Conservation (phyloP, 2,329 filamentous ascomycete species). For the Teratosphaeria zuluensis region DNA sequence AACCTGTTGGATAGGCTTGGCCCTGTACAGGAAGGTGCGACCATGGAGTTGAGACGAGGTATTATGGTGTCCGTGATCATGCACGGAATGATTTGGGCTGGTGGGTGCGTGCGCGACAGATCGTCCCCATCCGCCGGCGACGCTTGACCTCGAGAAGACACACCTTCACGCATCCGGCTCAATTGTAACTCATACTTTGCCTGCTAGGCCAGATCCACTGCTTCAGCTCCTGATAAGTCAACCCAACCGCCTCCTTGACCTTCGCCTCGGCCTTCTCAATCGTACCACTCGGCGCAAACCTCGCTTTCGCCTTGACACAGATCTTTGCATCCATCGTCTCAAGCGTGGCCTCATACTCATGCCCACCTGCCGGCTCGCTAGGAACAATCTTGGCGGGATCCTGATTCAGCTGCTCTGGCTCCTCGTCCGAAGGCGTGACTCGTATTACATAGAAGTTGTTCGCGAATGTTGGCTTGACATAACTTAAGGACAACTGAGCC, state of each 20-base stretch:
- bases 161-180: too few relatives aligned
- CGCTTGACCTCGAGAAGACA: too few relatives aligned
- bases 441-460: constrained; percentile 56
- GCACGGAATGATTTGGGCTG: neutral
- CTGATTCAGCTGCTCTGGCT: constrained; percentile 7
- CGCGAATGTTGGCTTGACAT: constrained; percentile 50
- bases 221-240: constrained; percentile 21
- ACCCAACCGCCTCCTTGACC: constrained; percentile 7
- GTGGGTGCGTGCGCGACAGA: neutral
- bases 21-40: neutral
- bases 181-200: constrained; percentile 4
- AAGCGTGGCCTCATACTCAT: constrained; percentile 44
- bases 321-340: constrained; percentile 47
- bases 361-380: constrained; percentile 26
- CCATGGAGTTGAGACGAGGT: neutral
- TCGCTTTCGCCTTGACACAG: constrained; percentile 44
- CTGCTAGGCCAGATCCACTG: constrained; percentile 25
- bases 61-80: too few relatives aligned
- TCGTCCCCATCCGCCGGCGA: too few relatives aligned
- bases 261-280: constrained; percentile 13
- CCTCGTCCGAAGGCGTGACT: constrained; percentile 28
- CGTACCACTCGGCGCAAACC: constrained; percentile 15
- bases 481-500: constrained; percentile 43
- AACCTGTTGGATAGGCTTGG: neutral
- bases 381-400: constrained; percentile 15